phyloP scores from a whole-genome alignment of 352 stramenopile species.

The Thalassiosira mediterranea region DNA sequence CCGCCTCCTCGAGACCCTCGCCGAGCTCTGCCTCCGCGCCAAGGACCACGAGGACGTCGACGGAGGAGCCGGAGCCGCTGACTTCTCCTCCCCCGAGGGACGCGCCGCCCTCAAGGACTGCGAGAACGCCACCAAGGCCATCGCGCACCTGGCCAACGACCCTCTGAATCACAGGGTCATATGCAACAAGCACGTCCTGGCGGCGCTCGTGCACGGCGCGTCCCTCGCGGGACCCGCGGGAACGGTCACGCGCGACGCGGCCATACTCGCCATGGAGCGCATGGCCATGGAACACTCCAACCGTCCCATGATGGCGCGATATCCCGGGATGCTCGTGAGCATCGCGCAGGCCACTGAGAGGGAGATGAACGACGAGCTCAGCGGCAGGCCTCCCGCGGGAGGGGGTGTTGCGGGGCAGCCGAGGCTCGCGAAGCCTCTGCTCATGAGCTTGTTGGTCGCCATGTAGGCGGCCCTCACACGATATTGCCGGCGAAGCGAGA shows the following conservation, averaged over 20 bases:
- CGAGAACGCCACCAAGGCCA: slow-evolving; percentile 77
- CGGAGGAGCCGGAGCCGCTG: no score
- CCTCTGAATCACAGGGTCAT: slow-evolving; percentile 69
- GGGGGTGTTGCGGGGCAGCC: slow-evolving; percentile 37
- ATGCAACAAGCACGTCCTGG: slow-evolving; percentile 68
- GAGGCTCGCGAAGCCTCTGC: slow-evolving; percentile 75
- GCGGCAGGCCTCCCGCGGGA: slow-evolving; percentile 8
- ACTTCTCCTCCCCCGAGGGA: background rate
- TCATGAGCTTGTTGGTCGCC: slow-evolving; percentile 81
- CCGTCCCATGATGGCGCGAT: slow-evolving; percentile 69
- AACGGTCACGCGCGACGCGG: slow-evolving; percentile 63
- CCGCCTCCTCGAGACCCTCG: slow-evolving; percentile 72
- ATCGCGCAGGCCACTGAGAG: slow-evolving; percentile 74
- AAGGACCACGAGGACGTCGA: slow-evolving; percentile 6
- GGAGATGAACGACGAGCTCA: slow-evolving; percentile 68
- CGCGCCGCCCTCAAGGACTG: slow-evolving; percentile 55
- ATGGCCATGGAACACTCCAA: slow-evolving; percentile 79
- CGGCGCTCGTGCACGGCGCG: slow-evolving; percentile 66
- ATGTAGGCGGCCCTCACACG: slow-evolving; percentile 49
- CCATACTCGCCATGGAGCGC: slow-evolving; percentile 74
- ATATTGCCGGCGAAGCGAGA: slow-evolving; percentile 1
- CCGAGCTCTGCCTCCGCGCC: slow-evolving; percentile 25
- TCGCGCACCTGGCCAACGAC: slow-evolving; percentile 82
- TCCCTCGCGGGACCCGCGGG: slow-evolving; percentile 35
- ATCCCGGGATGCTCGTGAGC: slow-evolving; percentile 66